Conservation (phyloP, 2,329 filamentous ascomycete genomes). For the Beauveria brongniartii region DNA sequence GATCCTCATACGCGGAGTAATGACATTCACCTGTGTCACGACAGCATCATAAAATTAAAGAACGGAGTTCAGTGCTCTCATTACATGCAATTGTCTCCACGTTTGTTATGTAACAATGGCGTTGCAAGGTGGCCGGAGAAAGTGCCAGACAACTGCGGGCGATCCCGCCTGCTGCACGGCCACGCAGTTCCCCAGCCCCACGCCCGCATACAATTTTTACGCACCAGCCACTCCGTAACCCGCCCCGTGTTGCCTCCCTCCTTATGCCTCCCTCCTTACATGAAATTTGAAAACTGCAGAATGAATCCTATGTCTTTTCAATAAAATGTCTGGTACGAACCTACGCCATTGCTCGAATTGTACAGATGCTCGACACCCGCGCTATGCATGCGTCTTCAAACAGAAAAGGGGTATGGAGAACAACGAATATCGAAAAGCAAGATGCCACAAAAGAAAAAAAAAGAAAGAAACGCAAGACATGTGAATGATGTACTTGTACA, state of each 20-base stretch:
- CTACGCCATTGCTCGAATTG: too few species aligned
- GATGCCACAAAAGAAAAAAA: neutral
- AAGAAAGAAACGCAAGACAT: neutral
- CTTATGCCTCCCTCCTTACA: too few species aligned
- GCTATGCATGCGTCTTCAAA: neutral
- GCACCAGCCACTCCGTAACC: neutral
- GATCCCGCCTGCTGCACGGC: neutral
- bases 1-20: too few species aligned
- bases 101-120: neutral
- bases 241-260: too few species aligned
- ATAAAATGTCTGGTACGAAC: too few species aligned
- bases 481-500: neutral
- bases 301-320: too few species aligned
- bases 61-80: neutral
- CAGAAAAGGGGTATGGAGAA: neutral
- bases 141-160: neutral
- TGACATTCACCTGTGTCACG: too few species aligned
- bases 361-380: neutral
- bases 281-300: too few species aligned
- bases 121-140: neutral
- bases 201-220: neutral
- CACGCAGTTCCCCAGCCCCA: neutral
- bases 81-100: neutral
- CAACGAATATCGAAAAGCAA: neutral
- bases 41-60: too few species aligned